Conservation (phyloP, 2,329 filamentous ascomycete genomes). For the Fusarium oxysporum region DNA sequence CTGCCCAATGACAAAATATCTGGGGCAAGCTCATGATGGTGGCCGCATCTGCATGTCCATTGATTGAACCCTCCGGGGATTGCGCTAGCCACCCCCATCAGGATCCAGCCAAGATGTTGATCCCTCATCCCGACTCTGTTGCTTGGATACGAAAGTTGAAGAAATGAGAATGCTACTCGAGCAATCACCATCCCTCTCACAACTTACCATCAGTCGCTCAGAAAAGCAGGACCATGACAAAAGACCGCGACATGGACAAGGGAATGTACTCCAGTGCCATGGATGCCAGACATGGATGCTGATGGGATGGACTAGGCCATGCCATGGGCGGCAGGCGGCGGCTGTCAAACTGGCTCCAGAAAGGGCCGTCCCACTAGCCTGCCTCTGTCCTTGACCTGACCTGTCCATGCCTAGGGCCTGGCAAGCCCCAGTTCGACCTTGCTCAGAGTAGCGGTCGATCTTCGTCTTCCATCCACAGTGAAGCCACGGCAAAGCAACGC, state of each 20-base stretch:
- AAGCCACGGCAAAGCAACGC: slow-evolving; percentile 27
- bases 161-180: slow-evolving; percentile 39
- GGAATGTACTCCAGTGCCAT: slow-evolving; percentile 22
- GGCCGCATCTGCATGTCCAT: slow-evolving; percentile 20
- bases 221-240: slow-evolving; percentile 15
- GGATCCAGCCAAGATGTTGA: slow-evolving; percentile 8
- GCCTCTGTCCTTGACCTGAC: slow-evolving; percentile 29
- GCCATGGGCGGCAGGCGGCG: slow-evolving; percentile 41
- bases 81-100: slow-evolving; percentile 24
- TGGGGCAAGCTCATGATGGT: slow-evolving; percentile 18
- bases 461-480: slow-evolving; percentile 22
- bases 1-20: slow-evolving; percentile 50
- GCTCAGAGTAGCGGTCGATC: slow-evolving; percentile 40
- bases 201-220: slow-evolving; percentile 23
- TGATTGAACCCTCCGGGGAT: slow-evolving; percentile 31
- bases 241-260: slow-evolving; percentile 22
- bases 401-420: slow-evolving; percentile 28
- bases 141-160: slow-evolving; percentile 22
- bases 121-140: slow-evolving; percentile 17
- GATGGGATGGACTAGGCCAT: slow-evolving; percentile 37
- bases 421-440: slow-evolving; percentile 35
- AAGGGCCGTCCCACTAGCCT: slow-evolving; percentile 47
- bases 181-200: slow-evolving; percentile 11
- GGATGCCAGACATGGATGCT: slow-evolving; percentile 34
- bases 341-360: slow-evolving; percentile 47